phyloP scores from a whole-genome alignment of 2,329 filamentous ascomycete species.

The Hypoxylon sp. region DNA sequence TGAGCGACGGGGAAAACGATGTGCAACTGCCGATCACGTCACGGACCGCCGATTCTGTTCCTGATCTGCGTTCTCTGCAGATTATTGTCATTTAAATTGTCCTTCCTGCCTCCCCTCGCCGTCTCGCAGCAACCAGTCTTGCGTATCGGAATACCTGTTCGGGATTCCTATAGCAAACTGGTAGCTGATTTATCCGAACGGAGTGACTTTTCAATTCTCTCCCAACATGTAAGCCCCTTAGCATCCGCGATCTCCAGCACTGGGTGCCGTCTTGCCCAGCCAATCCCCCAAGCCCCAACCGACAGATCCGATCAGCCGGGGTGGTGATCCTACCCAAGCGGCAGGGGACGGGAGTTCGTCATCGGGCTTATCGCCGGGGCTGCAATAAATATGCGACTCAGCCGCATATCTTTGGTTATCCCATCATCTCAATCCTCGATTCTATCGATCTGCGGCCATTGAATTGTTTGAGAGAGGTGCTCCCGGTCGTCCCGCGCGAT shows the following conservation, averaged over 20 bases:
- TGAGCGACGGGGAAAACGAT: neutral
- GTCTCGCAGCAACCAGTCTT: neutral
- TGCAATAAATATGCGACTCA: neutral
- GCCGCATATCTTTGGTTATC: neutral
- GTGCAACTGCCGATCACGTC: neutral
- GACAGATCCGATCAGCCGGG: constrained; percentile 7
- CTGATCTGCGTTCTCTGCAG: constrained; percentile 8
- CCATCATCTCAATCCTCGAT: neutral
- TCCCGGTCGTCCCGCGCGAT: constrained; percentile 2
- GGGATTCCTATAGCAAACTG: neutral
- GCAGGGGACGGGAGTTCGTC: neutral
- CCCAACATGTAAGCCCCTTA: neutral
- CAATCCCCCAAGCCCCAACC: neutral
- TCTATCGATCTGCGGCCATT: neutral
- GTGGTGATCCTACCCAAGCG: constrained; percentile 1
- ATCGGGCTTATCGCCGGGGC: neutral
- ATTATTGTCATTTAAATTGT: constrained; percentile 6
- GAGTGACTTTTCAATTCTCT: neutral
- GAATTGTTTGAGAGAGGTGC: neutral
- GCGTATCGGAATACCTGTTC: neutral
- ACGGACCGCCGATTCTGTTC: neutral
- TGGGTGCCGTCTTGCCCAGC: neutral
- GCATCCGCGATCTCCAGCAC: constrained; percentile 7
- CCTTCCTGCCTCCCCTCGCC: neutral
- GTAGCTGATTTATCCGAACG: neutral